These are phyloP conservation scores for Naegleria gruberi DNA, from an alignment of 208 protist genomes.

Conservation along the genomic window DNA sequence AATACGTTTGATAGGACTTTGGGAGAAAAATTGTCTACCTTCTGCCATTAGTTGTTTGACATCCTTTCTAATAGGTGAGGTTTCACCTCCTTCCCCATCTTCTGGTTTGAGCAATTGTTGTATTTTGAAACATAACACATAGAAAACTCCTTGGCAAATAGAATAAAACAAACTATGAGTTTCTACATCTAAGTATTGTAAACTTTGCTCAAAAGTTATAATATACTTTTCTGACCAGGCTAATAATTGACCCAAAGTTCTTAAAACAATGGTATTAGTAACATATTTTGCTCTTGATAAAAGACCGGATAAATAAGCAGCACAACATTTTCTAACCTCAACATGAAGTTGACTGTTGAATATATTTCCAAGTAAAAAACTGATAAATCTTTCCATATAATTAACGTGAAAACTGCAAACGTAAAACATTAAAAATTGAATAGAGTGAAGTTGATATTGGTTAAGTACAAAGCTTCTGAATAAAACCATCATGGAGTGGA, in stretches of 20 bases:
- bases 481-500: not conserved
- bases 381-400: not conserved
- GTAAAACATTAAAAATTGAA: slow-evolving; percentile 18
- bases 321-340: slow-evolving; percentile 11
- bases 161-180: not conserved
- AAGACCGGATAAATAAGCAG: not conserved
- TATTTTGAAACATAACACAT: slow-evolving; percentile 7
- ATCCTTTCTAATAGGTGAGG: too few relatives aligned
- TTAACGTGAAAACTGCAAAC: not conserved
- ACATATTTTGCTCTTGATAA: not conserved
- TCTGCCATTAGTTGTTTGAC: too few relatives aligned
- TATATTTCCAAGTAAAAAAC: not conserved
- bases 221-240: not conserved
- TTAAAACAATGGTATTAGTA: not conserved
- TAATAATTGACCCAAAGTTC: not conserved
- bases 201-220: not conserved
- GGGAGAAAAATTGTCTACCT: not conserved
- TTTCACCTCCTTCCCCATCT: not conserved
- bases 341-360: not conserved
- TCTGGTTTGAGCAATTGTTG: not conserved
- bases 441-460: not conserved
- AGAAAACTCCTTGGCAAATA: slow-evolving; percentile 3
- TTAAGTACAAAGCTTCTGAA: not conserved
- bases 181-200: not conserved
- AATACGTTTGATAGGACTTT: not conserved